These are phyloP conservation scores for Podaxis sp. DNA, from an alignment of 768 basidiomycete species.

Conservation along the genomic window DNA sequence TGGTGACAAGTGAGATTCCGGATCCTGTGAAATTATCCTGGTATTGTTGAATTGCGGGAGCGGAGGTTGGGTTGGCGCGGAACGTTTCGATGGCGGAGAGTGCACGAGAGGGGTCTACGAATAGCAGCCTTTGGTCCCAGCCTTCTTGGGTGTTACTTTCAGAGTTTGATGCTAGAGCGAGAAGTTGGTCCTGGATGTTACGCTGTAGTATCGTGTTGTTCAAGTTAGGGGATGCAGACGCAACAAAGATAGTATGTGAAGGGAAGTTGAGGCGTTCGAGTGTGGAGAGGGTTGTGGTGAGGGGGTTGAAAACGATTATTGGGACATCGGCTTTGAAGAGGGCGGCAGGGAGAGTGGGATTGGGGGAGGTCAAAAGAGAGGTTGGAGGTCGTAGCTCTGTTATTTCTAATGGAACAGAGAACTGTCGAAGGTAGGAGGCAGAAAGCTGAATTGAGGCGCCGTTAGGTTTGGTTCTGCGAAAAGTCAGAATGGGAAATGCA, in stretches of 20 bases:
- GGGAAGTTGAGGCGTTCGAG: slow-evolving; percentile 31
- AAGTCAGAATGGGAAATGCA: slow-evolving; percentile 20
- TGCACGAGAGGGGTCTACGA: slow-evolving; percentile 61
- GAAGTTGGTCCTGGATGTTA: slow-evolving; percentile 18
- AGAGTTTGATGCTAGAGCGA: slow-evolving; percentile 18
- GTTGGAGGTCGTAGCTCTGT: slow-evolving; percentile 33
- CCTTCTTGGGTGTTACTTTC: slow-evolving; percentile 17
- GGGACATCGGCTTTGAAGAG: slow-evolving; percentile 56
- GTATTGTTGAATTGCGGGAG: slow-evolving; percentile 57
- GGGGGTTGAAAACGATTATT: slow-evolving; percentile 62
- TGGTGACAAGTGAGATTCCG: slow-evolving; percentile 47
- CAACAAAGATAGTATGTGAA: slow-evolving; percentile 45
- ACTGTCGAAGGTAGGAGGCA: slow-evolving; percentile 57
- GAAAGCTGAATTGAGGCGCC: slow-evolving; percentile 29
- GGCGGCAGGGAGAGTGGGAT: slow-evolving; percentile 17
- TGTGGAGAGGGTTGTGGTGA: slow-evolving; percentile 45
- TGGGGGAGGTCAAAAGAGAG: slow-evolving; percentile 17
- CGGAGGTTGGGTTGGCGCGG: slow-evolving; percentile 40
- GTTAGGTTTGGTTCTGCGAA: slow-evolving; percentile 21
- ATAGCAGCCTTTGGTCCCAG: slow-evolving; percentile 28
- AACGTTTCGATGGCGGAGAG: slow-evolving; percentile 49
- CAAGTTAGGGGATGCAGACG: slow-evolving; percentile 21
- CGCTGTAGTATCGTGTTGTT: slow-evolving; percentile 12
- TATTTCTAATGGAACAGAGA: slow-evolving; percentile 48
- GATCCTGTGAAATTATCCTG: slow-evolving; percentile 63